A percentile compares a stretch with the other conserved stretches of the same genome.
These are phyloP conservation scores for Fraxinus xanthoxyloides DNA, from an alignment of 305 asterid species.

Conservation along the genomic window DNA sequence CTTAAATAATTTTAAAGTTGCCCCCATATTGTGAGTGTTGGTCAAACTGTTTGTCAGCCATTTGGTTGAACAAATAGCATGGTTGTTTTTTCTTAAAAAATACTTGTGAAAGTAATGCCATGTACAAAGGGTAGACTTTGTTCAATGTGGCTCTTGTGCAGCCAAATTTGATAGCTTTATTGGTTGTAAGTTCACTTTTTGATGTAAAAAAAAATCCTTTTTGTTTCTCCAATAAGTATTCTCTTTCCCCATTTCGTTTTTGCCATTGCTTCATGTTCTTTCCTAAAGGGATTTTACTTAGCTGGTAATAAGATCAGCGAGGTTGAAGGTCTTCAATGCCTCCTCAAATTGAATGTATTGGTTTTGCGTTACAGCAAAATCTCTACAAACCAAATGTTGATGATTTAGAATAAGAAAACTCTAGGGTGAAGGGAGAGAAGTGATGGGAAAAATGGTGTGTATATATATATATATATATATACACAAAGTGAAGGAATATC, in stretches of 20 bases:
- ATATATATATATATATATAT: too few species aligned
- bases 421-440: too few species aligned
- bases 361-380: constrained; percentile 93
- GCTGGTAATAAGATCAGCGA: constrained; percentile 95
- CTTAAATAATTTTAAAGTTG: too few species aligned
- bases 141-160: not conserved
- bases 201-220: not conserved
- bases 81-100: too few species aligned
- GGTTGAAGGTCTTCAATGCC: constrained; percentile 93
- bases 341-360: constrained; percentile 70
- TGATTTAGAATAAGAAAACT: too few species aligned
- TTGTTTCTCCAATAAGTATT: too few species aligned
- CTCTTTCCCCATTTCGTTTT: too few species aligned
- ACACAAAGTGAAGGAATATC: not conserved
- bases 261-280: constrained; percentile 35
- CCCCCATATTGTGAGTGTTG: too few species aligned
- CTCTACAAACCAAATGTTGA: constrained; percentile 65
- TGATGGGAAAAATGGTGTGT: too few species aligned
- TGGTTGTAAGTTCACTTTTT: not conserved
- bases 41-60: too few species aligned
- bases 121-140: not conserved
- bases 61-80: too few species aligned
- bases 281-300: constrained; percentile 79
- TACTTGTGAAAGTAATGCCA: too few species aligned
- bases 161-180: not conserved